Evolutionary conservation across 163 green algal genomes (phyloP).

Genomic region (Scenedesmus sp.): DNA sequence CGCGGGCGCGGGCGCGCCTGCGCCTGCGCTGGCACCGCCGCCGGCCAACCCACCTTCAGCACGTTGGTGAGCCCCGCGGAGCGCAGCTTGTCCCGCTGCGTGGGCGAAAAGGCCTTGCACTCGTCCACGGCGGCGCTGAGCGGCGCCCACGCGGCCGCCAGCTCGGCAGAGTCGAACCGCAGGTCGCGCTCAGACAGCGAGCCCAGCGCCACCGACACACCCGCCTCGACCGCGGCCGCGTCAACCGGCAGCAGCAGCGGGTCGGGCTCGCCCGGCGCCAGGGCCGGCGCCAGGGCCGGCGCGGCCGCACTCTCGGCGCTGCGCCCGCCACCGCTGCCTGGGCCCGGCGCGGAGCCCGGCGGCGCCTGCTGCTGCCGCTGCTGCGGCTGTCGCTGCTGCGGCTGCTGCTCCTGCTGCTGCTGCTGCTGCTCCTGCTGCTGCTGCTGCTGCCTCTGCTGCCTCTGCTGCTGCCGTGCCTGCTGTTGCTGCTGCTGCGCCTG

Average conservation of each 20-base stretch:
- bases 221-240: constrained; percentile 8
- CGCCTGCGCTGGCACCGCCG: too few relatives aligned
- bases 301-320: too few relatives aligned
- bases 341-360: too few relatives aligned
- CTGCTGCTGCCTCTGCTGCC: constrained; percentile 1
- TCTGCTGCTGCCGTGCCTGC: neutral
- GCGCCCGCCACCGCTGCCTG: neutral
- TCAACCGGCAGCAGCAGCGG: neutral
- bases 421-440: constrained; percentile 3
- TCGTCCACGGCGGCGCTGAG: neutral
- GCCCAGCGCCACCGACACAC: constrained; percentile 6
- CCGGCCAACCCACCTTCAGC: constrained; percentile 29
- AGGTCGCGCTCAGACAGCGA: neutral
- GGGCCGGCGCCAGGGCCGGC: neutral
- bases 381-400: neutral
- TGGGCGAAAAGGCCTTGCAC: constrained; percentile 14
- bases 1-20: too few relatives aligned
- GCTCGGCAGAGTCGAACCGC: constrained; percentile 2
- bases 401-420: constrained; percentile 5
- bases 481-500: neutral
- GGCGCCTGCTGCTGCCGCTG: neutral
- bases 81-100: constrained; percentile 4
- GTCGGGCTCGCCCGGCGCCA: neutral
- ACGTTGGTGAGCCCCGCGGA: constrained; percentile 14
- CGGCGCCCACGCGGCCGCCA: constrained; percentile 6